These are phyloP conservation scores for Pilaira anomala DNA, from an alignment of 192 early-diverging fungal species.

Conservation along the genomic window DNA sequence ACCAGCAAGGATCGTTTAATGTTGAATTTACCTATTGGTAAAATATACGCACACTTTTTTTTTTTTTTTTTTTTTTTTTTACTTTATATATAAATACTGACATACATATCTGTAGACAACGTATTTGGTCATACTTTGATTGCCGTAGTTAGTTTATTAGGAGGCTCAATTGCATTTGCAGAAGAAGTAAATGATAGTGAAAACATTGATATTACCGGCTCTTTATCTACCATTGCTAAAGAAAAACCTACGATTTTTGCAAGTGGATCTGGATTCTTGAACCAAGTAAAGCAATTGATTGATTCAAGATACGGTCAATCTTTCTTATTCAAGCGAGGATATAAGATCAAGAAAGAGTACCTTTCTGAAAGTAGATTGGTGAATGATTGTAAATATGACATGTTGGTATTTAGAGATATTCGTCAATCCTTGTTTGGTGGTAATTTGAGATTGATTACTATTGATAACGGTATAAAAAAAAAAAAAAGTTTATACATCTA, in stretches of 20 bases:
- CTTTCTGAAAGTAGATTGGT: constrained; percentile 39
- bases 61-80: constrained; percentile 10
- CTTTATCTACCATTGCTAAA: constrained; percentile 68
- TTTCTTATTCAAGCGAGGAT: constrained; percentile 39
- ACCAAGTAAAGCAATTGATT: constrained; percentile 29
- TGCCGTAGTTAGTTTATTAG: constrained; percentile 39
- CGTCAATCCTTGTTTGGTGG: constrained; percentile 42
- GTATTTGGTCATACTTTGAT: constrained; percentile 30
- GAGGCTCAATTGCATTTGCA: constrained; percentile 71
- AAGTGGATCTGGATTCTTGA: constrained; percentile 32
- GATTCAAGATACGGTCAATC: constrained; percentile 31
- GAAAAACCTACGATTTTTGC: constrained; percentile 76
- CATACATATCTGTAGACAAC: constrained; percentile 25
- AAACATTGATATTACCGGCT: constrained; percentile 44
- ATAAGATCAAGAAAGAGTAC: constrained; percentile 26
- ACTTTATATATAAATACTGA: background rate
- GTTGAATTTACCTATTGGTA: constrained; percentile 41
- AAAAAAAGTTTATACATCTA: too few relatives aligned
- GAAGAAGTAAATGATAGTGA: constrained; percentile 22
- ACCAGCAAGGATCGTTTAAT: constrained; percentile 31
- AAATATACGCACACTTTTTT: too few relatives aligned
- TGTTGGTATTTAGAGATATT: constrained; percentile 44
- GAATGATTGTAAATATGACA: constrained; percentile 40
- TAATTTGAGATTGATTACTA: constrained; percentile 27
- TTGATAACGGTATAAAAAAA: constrained; percentile 29